Conservation (phyloP, 768 basidiomycete genomes). For the Boletus vinaceobasis region DNA sequence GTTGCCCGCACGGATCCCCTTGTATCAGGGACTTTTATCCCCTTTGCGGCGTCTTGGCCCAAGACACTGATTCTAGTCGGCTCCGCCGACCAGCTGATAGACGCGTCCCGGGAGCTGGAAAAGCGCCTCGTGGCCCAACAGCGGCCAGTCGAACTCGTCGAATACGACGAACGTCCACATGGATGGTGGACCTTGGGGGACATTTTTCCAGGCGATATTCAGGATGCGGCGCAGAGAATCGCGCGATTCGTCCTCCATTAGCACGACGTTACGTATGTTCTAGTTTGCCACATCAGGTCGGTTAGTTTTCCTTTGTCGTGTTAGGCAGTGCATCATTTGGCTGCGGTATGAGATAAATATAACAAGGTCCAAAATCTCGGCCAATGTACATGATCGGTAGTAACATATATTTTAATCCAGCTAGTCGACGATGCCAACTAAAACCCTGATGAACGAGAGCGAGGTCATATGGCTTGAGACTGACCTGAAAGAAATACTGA, state of each 20-base stretch:
- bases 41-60: constrained; percentile 19
- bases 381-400: constrained; percentile 11
- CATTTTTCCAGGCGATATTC: constrained; percentile 13
- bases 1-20: constrained; percentile 15
- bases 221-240: constrained; percentile 12
- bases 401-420: constrained; percentile 12
- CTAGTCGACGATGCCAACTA: constrained; percentile 11
- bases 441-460: constrained; percentile 6
- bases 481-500: constrained; percentile 3
- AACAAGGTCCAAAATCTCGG: constrained; percentile 3
- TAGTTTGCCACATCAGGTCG: background rate
- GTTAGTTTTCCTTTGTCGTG: background rate
- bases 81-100: constrained; percentile 11
- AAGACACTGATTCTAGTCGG: constrained; percentile 23
- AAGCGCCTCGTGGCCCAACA: background rate
- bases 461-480: background rate
- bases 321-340: background rate
- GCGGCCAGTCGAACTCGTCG: constrained; percentile 19
- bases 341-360: background rate
- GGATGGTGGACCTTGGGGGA: constrained; percentile 19
- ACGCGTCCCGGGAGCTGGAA: constrained; percentile 9
- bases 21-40: constrained; percentile 11
- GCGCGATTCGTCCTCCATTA: constrained; percentile 2
- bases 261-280: background rate
- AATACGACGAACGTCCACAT: constrained; percentile 24